Evolutionary conservation across 768 basidiomycete genomes (phyloP).

Genomic region (Boletus huronensis): DNA sequence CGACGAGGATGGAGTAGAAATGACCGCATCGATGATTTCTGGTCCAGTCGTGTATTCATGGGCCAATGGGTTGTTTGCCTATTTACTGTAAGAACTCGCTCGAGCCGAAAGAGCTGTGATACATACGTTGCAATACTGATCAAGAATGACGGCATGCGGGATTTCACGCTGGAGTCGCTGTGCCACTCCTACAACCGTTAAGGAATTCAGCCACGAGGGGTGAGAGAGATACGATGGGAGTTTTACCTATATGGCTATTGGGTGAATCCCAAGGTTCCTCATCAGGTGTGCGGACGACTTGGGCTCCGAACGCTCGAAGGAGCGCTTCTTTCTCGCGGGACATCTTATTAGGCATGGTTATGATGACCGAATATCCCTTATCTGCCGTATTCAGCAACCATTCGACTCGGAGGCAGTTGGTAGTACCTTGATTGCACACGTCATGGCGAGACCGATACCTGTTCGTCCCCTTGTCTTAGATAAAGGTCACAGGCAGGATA

Average conservation of each 20-base stretch:
- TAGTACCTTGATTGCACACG: constrained; percentile 87
- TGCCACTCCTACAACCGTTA: constrained; percentile 84
- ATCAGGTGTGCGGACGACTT: constrained; percentile 91
- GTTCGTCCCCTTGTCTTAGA: background rate
- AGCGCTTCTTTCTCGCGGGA: constrained; percentile 92
- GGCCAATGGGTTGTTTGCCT: constrained; percentile 84
- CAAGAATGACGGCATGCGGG: constrained; percentile 82
- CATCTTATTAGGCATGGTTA: constrained; percentile 95
- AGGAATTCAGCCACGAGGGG: constrained; percentile 84
- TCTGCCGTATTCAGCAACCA: constrained; percentile 70
- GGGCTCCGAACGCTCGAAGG: constrained; percentile 87
- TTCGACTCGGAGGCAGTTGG: constrained; percentile 15
- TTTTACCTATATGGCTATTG: constrained; percentile 88
- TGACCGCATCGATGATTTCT: constrained; percentile 83
- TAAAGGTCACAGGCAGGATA: background rate
- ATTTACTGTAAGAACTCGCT: background rate
- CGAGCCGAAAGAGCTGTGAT: background rate
- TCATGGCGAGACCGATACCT: constrained; percentile 94
- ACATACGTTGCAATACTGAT: constrained; percentile 83
- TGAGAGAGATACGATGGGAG: constrained; percentile 28
- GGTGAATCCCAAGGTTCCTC: constrained; percentile 87
- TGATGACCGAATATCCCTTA: constrained; percentile 91
- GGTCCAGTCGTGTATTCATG: constrained; percentile 89
- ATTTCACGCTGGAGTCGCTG: constrained; percentile 71
- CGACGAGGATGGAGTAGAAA: constrained; percentile 57